phyloP scores from a whole-genome alignment of 768 basidiomycete species.

The Serendipita sp. region DNA sequence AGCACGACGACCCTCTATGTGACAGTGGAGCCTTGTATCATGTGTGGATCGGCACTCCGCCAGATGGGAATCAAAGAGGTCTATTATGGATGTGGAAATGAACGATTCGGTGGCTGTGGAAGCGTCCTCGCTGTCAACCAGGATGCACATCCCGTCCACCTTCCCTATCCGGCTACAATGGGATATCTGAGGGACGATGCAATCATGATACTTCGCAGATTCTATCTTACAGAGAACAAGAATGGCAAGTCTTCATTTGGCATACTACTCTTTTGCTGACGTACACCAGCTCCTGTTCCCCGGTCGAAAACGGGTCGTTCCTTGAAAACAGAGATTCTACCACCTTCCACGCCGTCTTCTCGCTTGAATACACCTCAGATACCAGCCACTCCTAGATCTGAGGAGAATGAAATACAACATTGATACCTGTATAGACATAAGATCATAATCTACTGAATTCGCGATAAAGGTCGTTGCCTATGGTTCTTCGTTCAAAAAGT shows the following conservation, averaged over 20 bases:
- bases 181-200: conserved; percentile 72
- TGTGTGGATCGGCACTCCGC: conserved; percentile 92
- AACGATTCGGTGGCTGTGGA: conserved; percentile 92
- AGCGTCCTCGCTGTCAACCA: conserved; percentile 82
- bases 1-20: conserved; percentile 79
- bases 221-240: conserved; percentile 85
- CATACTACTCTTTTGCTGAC: conserved; percentile 5
- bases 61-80: conserved; percentile 86
- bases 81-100: conserved; percentile 87
- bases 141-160: conserved; percentile 63
- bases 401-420: too few species aligned
- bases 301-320: conserved; percentile 72
- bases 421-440: not conserved
- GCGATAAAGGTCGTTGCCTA: not conserved
- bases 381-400: too few species aligned
- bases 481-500: conserved; percentile 33
- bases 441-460: not conserved
- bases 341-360: not conserved
- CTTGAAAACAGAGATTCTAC: conserved; percentile 64
- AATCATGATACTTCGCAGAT: conserved; percentile 70
- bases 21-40: conserved; percentile 97
- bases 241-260: conserved; percentile 45
- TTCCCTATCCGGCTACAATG: conserved; percentile 55
- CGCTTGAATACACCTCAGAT: too few species aligned
- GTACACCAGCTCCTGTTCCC: conserved; percentile 67